Conservation (phyloP, 2,329 filamentous ascomycete genomes). For the Pseudogymnoascus sp. region DNA sequence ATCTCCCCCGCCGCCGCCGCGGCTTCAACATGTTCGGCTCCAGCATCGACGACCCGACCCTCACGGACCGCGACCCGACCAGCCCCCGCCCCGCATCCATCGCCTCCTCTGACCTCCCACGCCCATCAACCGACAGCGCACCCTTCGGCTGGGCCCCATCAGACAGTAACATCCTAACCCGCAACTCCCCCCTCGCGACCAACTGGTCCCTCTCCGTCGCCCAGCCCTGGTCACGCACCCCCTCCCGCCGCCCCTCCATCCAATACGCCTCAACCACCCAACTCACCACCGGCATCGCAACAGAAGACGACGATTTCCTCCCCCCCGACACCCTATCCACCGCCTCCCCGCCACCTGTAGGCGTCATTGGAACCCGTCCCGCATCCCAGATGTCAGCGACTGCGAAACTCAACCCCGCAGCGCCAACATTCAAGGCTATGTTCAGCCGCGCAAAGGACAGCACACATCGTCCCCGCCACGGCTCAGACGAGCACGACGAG, state of each 20-base stretch:
- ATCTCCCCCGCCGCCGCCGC: conserved; percentile 17
- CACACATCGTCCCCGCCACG: not conserved
- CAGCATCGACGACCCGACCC: conserved; percentile 36
- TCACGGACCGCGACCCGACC: conserved; percentile 47
- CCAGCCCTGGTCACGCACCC: conserved; percentile 63
- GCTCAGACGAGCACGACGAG: not conserved
- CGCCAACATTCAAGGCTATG: conserved; percentile 75
- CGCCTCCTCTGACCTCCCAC: conserved; percentile 61
- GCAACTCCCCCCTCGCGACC: conserved; percentile 42
- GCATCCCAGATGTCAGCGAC: conserved; percentile 46
- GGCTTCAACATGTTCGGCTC: conserved; percentile 41
- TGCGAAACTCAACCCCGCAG: conserved; percentile 69
- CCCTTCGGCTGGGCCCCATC: conserved; percentile 60
- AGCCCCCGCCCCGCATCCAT: conserved; percentile 62
- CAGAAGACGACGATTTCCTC: conserved; percentile 57
- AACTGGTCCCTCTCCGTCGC: conserved; percentile 40
- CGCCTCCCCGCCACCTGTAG: conserved; percentile 49
- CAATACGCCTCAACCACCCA: conserved; percentile 65
- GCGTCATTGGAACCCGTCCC: conserved; percentile 74
- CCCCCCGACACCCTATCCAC: conserved; percentile 47
- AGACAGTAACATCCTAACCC: conserved; percentile 40
- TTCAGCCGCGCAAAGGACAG: conserved; percentile 44
- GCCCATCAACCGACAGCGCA: conserved; percentile 70
- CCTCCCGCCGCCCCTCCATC: conserved; percentile 72
- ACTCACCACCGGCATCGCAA: conserved; percentile 52